Conservation (phyloP, 1,139 yeast genomes). For the Kurtzmaniella quercitrusa region DNA sequence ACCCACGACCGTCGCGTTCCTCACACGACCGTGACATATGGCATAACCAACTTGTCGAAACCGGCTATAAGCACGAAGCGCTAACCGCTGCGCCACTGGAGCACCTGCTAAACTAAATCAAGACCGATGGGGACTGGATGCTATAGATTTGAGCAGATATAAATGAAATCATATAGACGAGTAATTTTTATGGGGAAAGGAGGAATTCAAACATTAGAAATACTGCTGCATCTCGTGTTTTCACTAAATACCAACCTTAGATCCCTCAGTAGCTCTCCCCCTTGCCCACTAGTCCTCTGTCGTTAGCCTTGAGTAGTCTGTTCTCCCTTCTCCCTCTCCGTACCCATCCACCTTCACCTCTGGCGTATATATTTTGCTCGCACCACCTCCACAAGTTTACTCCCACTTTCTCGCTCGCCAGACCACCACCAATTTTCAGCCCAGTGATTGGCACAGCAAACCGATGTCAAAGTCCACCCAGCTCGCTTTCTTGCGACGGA, state of each 20-base stretch:
- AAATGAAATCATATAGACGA: too few species aligned
- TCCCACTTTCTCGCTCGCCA: background rate
- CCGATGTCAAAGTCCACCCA: background rate
- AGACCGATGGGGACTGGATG: background rate
- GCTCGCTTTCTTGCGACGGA: background rate
- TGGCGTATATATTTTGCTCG: too few species aligned
- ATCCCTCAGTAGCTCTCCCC: too few species aligned
- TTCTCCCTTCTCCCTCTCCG: too few species aligned
- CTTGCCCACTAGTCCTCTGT: too few species aligned
- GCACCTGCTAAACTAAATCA: conserved; percentile 19
- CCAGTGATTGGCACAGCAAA: background rate
- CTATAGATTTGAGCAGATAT: background rate
- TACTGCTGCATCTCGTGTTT: too few species aligned
- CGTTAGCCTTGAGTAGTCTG: too few species aligned
- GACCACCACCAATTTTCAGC: background rate
- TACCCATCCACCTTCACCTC: too few species aligned
- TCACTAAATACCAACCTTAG: too few species aligned
- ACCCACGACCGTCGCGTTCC: conserved; percentile 59
- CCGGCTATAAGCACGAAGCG: conserved; percentile 55
- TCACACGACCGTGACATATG: conserved; percentile 54
- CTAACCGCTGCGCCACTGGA: conserved; percentile 55
- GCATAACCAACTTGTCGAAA: conserved; percentile 46
- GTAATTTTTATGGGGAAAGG: too few species aligned
- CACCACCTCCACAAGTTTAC: too few species aligned
- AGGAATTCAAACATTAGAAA: too few species aligned